Conservation (phyloP, 805 yeast species). For the Nakazawaea peltata region DNA sequence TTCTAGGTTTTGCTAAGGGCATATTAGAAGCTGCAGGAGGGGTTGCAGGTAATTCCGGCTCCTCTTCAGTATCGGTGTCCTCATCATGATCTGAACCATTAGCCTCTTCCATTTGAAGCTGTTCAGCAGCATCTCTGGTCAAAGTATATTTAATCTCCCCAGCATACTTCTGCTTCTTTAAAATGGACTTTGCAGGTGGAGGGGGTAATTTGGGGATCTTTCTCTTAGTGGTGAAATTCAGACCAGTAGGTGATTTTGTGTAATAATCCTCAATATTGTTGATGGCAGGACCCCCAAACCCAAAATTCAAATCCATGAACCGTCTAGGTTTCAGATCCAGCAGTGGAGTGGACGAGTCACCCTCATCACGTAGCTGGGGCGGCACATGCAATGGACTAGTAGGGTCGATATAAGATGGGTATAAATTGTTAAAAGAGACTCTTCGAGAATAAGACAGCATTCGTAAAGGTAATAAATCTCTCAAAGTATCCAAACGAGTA, state of each 20-base stretch:
- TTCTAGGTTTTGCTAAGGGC: slow-evolving; percentile 19
- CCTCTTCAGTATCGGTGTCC: slow-evolving; percentile 6
- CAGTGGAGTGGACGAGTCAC: no score
- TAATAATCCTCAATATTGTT: slow-evolving; percentile 12
- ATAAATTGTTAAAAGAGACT: slow-evolving; percentile 36
- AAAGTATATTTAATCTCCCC: slow-evolving; percentile 12
- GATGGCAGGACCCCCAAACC: slow-evolving; percentile 17
- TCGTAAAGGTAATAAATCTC: no score
- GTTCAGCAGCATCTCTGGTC: slow-evolving; percentile 2
- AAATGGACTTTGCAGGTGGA: slow-evolving; percentile 29
- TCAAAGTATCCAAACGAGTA: no score
- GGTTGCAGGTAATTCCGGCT: not conserved
- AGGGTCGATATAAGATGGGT: slow-evolving; percentile 22
- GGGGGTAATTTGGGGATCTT: slow-evolving; percentile 18
- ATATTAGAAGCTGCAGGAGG: not conserved
- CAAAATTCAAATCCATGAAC: slow-evolving; percentile 13
- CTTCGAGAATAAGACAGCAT: slow-evolving; percentile 22
- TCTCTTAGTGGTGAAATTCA: slow-evolving; percentile 12
- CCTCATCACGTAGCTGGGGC: slow-evolving; percentile 12
- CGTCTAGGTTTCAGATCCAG: slow-evolving; percentile 2
- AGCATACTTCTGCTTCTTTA: slow-evolving; percentile 25
- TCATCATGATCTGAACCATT: not conserved
- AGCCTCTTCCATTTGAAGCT: not conserved
- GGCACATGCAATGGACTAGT: slow-evolving; percentile 13
- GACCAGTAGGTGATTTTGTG: not conserved